Evolutionary conservation across 768 basidiomycete species (phyloP), one percentile per base, ranked within the genome.

Genomic region (Gyrodon lividus): DNA sequence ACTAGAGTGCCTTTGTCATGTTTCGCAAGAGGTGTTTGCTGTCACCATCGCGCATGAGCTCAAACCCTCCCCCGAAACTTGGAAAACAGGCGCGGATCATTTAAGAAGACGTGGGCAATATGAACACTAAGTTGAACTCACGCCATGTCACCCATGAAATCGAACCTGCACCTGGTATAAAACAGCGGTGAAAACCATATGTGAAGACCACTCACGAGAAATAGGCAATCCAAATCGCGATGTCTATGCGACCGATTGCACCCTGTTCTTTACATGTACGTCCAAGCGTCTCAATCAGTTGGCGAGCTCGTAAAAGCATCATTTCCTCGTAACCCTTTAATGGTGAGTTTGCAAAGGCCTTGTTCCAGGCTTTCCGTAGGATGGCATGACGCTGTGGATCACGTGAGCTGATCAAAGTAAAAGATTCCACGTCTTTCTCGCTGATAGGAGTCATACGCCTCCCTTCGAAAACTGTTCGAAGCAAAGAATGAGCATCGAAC

Each of bases 1-100:
- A 70, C 73, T 59, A 57, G 45, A 72, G 52, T 10, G 64, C 65
- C 22, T 48, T 56, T 48, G 67, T 61, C 50, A 73, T 52, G 16
- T 61, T 57, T 19, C 58, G 37, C 61, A 68, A 64, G 20, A 73
- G 48, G 16, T 62, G 64, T 10, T 65, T 53, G n/a, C 43, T 54
- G 49, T 76, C 74, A 6, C 72, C 62, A 17, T 72, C 63, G 10
- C 65, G 66, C 64, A 72, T 63, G 46, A 72, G 64, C 40, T 74
- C 70, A 30, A 70, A 73, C 7, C 68, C 67, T 6, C 71, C 70
- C 6, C 70, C 71, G 39, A 75, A 75, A 30, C 73, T 76, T 47
- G 14, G 33, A 24, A 19, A 2, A 16, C 6, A 12, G 26, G 14
- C 30, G 19, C n/a, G 24, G 39, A 38, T 5, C 14, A 41, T 23